Evolutionary conservation across 208 protist genomes (phyloP), one percentile per base, ranked within the genome.

Genomic region (Blechomonas ayalai): DNA sequence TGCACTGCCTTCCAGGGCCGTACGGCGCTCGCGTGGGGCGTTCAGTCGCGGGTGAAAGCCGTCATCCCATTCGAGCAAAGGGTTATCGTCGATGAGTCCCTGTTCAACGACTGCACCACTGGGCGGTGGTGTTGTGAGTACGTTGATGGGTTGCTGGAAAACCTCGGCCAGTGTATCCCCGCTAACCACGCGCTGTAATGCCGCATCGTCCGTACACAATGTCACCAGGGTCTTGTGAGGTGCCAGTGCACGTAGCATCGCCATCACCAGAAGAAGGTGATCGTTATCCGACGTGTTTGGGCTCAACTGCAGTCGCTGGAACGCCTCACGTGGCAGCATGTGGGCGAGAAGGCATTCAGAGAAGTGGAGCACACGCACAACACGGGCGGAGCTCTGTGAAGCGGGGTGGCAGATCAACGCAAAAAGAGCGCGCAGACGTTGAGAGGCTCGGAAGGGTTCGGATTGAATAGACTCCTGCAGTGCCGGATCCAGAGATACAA

Each of bases 1-100:
- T n/a, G 24, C 25, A 42, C 31, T 7, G 41, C 41, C 19, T 8
- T 13, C 9, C 22, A 28, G 10, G 0, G 27, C 15, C 38, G 41
- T 6, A 13, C 18, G n/a, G 27, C 27, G 12, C 19, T 36, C 25
- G 2, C 8, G 33, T 8, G 56, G 39, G 31, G 47, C 40, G 12
- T 51, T 28, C 15, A 83, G 36, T 40, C 61, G 55, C 1, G 74
- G 74, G 20, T 56, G 29, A 59, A 83, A 83, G 23, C 58, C 27
- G n/a, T 49, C 43, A 58, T 49, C 55, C 19, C 65, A 13, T 5
- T 56, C 51, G 6, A 78, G 27, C 1, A 50, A 24, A 15, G 79
- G 83, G 34, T 82, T 92, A 54, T 88, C 83, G 50, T 92, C 44
- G 16, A 92, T 52, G n/a, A 87, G 52, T 20, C 57, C 43, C 7